phyloP scores from a whole-genome alignment of 1,139 yeast genomes.

The Blastobotrys indianensis region DNA sequence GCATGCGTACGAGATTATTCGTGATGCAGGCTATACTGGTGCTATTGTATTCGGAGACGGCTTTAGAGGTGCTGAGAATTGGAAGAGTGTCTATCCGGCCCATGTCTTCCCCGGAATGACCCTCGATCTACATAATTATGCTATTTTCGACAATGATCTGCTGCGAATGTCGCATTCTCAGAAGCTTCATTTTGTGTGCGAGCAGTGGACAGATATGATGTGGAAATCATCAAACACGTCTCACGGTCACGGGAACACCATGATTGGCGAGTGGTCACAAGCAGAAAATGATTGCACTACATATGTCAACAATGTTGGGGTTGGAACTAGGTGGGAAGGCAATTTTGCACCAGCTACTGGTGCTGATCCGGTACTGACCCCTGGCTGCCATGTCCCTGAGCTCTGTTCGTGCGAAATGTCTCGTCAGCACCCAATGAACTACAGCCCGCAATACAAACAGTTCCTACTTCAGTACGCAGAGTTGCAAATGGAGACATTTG shows the following conservation, averaged over 20 bases:
- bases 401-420: constrained; percentile 31
- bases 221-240: constrained; percentile 48
- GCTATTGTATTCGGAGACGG: constrained; percentile 34
- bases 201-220: constrained; percentile 47
- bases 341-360: constrained; percentile 24
- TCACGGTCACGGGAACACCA: constrained; percentile 51
- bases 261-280: constrained; percentile 85
- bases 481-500: constrained; percentile 33
- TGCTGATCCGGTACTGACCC: constrained; percentile 22
- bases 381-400: constrained; percentile 26
- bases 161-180: constrained; percentile 55
- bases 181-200: constrained; percentile 30
- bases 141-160: constrained; percentile 52
- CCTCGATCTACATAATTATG: constrained; percentile 54
- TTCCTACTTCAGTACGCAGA: constrained; percentile 32
- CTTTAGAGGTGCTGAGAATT: constrained; percentile 30
- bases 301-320: constrained; percentile 86
- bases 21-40: constrained; percentile 27
- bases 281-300: constrained; percentile 89
- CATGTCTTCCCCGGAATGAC: constrained; percentile 64
- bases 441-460: constrained; percentile 27
- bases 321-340: constrained; percentile 80
- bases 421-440: constrained; percentile 26
- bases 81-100: constrained; percentile 31
- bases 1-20: constrained; percentile 29